Evolutionary conservation across 176 grass and related monocot genomes (phyloP).

Genomic region (Pharus latifolius): DNA sequence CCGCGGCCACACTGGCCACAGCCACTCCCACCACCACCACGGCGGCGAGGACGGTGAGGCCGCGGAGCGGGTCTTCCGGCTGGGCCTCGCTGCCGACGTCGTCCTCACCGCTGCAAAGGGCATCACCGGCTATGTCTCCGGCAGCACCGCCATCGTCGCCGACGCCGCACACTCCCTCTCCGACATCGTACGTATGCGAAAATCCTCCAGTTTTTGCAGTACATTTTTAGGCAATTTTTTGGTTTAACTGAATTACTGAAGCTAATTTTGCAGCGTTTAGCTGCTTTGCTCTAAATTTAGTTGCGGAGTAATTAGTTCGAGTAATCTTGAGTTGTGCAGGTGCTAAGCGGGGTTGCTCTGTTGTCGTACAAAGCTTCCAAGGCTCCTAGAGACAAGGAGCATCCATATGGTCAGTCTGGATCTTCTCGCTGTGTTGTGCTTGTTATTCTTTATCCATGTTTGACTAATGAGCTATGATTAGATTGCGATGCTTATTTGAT

Average conservation of each 20-base stretch:
- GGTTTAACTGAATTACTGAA: neutral
- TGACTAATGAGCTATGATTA: neutral
- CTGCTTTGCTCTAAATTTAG: slow-evolving; percentile 1
- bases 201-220: neutral
- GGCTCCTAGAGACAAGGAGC: slow-evolving; percentile 76
- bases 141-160: slow-evolving; percentile 80
- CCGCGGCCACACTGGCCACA: neutral
- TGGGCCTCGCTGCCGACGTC: slow-evolving; percentile 61
- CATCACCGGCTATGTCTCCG: slow-evolving; percentile 68
- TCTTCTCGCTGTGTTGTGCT: neutral
- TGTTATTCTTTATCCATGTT: neutral
- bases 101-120: slow-evolving; percentile 53
- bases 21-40: too few species aligned
- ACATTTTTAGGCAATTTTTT: neutral
- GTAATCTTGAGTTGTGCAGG: slow-evolving; percentile 20
- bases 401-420: slow-evolving; percentile 73
- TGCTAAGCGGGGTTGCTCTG: slow-evolving; percentile 78
- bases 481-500: neutral
- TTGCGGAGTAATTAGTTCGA: neutral
- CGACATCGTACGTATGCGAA: slow-evolving; percentile 47
- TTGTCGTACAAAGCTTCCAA: slow-evolving; percentile 74
- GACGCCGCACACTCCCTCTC: slow-evolving; percentile 94
- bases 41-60: too few species aligned
- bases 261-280: neutral
- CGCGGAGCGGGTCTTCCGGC: slow-evolving; percentile 67